phyloP scores from a whole-genome alignment of 768 basidiomycete genomes.

The Scleroderma bovista region DNA sequence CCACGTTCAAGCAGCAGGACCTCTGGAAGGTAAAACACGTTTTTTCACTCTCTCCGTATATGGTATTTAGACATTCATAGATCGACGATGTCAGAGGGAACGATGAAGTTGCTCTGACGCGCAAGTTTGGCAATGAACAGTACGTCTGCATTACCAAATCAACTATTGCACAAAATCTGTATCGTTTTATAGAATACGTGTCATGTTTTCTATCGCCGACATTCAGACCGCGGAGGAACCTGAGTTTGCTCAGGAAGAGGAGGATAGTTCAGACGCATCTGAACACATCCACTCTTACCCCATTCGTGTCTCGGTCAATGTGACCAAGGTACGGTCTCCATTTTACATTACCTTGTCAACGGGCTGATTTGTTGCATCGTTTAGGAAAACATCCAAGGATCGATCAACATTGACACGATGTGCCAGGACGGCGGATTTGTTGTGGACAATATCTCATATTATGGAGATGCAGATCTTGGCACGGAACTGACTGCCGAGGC shows the following conservation, averaged over 20 bases:
- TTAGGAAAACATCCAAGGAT: slow-evolving; percentile 53
- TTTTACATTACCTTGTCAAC: background rate
- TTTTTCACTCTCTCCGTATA: background rate
- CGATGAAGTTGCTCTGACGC: slow-evolving; percentile 78
- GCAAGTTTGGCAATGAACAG: slow-evolving; percentile 89
- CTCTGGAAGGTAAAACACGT: slow-evolving; percentile 65
- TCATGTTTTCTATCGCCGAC: slow-evolving; percentile 93
- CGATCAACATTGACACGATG: slow-evolving; percentile 73
- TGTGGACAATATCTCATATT: slow-evolving; percentile 89
- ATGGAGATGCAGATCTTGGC: slow-evolving; percentile 64
- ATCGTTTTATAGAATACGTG: slow-evolving; percentile 54
- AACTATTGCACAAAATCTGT: background rate
- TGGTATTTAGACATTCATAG: slow-evolving; percentile 28
- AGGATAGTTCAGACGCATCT: slow-evolving; percentile 26
- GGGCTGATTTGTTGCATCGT: too few species aligned
- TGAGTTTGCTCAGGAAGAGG: slow-evolving; percentile 35
- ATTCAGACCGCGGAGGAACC: slow-evolving; percentile 49
- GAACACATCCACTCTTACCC: slow-evolving; percentile 46
- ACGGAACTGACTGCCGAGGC: slow-evolving; percentile 80
- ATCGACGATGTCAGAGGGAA: slow-evolving; percentile 65
- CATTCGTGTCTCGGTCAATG: slow-evolving; percentile 72
- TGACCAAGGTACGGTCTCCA: slow-evolving; percentile 64
- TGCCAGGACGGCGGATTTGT: slow-evolving; percentile 76
- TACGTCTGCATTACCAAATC: slow-evolving; percentile 34
- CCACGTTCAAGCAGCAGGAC: slow-evolving; percentile 63